Evolutionary conservation across 75 land plant species (phyloP).

Genomic region (Cunninghamia lanceolata): DNA sequence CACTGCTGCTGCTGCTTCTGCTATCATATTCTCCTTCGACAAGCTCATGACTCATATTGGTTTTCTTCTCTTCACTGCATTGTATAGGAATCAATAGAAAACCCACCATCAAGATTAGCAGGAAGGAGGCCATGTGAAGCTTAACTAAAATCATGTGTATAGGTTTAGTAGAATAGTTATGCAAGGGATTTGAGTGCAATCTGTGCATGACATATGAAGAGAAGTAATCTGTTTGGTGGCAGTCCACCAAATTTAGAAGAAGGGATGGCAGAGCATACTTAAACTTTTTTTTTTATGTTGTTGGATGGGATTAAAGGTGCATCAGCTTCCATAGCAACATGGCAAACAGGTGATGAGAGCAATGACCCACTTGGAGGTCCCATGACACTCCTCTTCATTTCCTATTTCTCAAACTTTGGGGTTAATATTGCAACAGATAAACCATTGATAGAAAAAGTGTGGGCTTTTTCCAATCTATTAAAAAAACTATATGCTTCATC

Average conservation of each 20-base stretch:
- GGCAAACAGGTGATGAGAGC: constrained; percentile 1
- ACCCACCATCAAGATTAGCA: not conserved
- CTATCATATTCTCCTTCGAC: not conserved
- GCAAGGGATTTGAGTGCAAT: not conserved
- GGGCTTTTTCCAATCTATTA: no score
- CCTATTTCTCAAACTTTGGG: not conserved
- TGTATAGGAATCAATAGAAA: constrained; percentile 3
- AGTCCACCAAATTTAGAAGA: constrained; percentile 3
- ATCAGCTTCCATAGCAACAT: constrained; percentile 3
- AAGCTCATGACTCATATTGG: not conserved
- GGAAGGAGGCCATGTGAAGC: constrained; percentile 7
- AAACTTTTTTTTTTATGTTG: not conserved
- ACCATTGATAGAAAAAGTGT: no score
- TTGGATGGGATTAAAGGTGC: not conserved
- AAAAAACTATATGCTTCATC: no score
- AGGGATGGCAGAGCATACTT: not conserved
- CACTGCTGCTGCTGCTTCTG: not conserved
- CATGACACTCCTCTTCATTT: not conserved
- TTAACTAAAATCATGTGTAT: not conserved
- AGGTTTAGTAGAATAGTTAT: not conserved
- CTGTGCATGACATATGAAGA: not conserved
- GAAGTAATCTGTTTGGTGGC: not conserved
- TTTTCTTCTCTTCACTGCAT: not conserved
- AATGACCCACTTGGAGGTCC: constrained; percentile 7
- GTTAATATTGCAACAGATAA: not conserved